phyloP scores from a whole-genome alignment of 768 basidiomycete species.

The Mycena albidolilacea region DNA sequence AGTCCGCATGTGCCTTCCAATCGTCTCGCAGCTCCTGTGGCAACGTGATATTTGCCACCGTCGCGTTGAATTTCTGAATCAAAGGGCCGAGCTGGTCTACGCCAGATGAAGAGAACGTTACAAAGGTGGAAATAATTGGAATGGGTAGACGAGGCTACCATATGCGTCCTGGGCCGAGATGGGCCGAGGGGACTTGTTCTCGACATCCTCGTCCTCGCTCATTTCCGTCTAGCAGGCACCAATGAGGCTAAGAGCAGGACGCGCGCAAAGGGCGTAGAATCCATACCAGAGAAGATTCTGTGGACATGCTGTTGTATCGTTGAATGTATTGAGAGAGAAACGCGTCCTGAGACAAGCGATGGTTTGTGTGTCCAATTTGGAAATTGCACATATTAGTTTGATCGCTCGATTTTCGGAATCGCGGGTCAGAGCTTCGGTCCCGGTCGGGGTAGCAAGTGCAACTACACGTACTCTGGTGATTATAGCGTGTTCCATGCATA shows the following conservation, averaged over 20 bases:
- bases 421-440: no score
- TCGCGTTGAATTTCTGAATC: slow-evolving; percentile 7
- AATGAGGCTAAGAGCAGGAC: background rate
- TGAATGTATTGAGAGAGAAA: background rate
- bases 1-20: background rate
- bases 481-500: no score
- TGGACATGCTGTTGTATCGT: background rate
- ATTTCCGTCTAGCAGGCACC: slow-evolving; percentile 8
- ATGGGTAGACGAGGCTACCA: background rate
- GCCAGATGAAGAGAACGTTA: background rate
- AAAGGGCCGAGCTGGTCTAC: slow-evolving; percentile 21
- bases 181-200: slow-evolving; percentile 1
- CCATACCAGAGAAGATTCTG: slow-evolving; percentile 19
- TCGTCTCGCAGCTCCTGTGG: slow-evolving; percentile 4
- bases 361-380: background rate
- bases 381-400: background rate
- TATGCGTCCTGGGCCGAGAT: slow-evolving; percentile 18
- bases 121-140: background rate
- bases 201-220: slow-evolving; percentile 12
- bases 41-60: background rate
- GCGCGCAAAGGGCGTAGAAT: no score
- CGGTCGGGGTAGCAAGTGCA: no score
- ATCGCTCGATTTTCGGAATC: no score
- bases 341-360: slow-evolving; percentile 6
- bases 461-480: no score